Conservation (phyloP, 306 rosid species). For the Calophaca sinica region DNA sequence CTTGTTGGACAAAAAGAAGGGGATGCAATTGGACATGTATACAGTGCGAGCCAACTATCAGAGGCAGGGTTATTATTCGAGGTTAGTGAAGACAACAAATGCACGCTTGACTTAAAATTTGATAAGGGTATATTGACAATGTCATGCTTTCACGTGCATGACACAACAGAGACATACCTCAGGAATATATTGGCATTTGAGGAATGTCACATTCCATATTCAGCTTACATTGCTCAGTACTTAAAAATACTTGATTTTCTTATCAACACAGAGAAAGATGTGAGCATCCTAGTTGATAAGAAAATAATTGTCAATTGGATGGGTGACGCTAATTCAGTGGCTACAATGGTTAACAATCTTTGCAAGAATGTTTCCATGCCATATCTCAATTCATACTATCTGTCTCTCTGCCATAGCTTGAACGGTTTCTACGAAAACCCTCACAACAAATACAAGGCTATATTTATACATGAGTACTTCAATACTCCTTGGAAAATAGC, state of each 20-base stretch:
- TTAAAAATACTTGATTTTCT: constrained; percentile 38
- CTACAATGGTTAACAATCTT: constrained; percentile 31
- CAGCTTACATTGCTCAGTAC: constrained; percentile 25
- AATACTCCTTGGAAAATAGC: background rate
- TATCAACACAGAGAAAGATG: constrained; percentile 25
- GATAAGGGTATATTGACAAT: constrained; percentile 34
- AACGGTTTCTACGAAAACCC: constrained; percentile 21
- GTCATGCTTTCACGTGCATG: constrained; percentile 16
- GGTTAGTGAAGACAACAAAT: background rate
- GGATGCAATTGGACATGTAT: background rate
- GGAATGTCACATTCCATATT: background rate
- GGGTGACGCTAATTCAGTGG: constrained; percentile 36
- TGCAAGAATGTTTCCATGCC: background rate
- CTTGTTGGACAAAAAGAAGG: background rate
- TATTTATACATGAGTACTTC: background rate
- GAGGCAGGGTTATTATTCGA: constrained; percentile 47
- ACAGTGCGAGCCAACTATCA: constrained; percentile 29
- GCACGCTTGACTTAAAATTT: constrained; percentile 41
- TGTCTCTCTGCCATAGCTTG: background rate
- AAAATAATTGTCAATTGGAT: constrained; percentile 25
- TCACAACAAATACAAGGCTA: background rate
- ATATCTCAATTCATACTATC: background rate
- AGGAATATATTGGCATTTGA: constrained; percentile 54
- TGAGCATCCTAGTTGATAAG: constrained; percentile 14
- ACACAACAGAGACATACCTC: constrained; percentile 11